Base-by-base conservation (phyloP, 1,284 basidiomycete species). In the Stereum hirsutum region DNA sequence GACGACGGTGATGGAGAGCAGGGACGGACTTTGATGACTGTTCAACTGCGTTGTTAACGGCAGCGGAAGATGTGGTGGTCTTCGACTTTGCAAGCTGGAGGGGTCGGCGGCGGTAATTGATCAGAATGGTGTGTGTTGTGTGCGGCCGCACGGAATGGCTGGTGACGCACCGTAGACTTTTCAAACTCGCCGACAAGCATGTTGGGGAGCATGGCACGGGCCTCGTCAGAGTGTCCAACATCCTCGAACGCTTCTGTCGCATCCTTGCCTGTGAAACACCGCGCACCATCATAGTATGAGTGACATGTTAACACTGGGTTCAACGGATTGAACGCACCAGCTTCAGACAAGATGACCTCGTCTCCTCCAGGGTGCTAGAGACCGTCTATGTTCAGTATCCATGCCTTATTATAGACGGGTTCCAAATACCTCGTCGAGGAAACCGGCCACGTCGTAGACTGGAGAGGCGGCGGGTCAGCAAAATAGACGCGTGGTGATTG, bases 211-310 rank as follows among this genome's bases (percentile, higher is more conserved):
- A 96, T 76, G n/a, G 73, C 82, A 47, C 95, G 83, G 14, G 95
- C 96, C 65, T 99, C 96, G 58, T 99, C 96, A 14, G 94, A 98
- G 76, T 99, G 95, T 35, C 96, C 95, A 39, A 99, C 94, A 63
- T 99, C 96, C 69, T 99, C 96, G 58, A 99, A 99, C 10, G 95
- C 92, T 62, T 99, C 96, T 34, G 95, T 96, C 23, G 92, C 93
- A 63, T 99, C 94, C 60, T 86, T 83, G 55, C 85, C 87, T 89
- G 56, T 17, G 50, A 25, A 47, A 44, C 15, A 35, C 6, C 11
- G 33, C 21, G 11, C 33, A 17, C 14, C 21, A 20, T 14, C 7
- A 52, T 37, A 36, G 42, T 36, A 41, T 49, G 30, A 45, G 45
- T 30, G 41, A 12, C 42, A 46, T 25, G 31, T 33, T 19, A 23